phyloP scores from a whole-genome alignment of 768 basidiomycete species.

The Lentinus brumalis region DNA sequence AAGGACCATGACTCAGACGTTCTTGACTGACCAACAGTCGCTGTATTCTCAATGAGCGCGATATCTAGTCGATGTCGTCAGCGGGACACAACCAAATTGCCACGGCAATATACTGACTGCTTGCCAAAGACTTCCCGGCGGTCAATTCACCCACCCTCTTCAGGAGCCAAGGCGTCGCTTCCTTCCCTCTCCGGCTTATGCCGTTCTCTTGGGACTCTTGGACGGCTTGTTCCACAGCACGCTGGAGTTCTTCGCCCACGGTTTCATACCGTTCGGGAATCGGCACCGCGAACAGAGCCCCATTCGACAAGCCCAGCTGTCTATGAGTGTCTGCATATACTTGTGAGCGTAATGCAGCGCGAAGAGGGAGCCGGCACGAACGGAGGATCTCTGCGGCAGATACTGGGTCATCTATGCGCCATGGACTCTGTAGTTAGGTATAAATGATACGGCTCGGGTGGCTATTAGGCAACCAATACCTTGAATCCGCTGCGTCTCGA shows the following conservation, averaged over 20 bases:
- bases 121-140: constrained; percentile 68
- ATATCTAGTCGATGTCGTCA: constrained; percentile 52
- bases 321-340: constrained; percentile 58
- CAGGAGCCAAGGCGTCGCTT: constrained; percentile 94
- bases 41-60: constrained; percentile 88
- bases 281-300: constrained; percentile 84
- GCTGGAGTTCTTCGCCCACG: constrained; percentile 69
- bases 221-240: constrained; percentile 82
- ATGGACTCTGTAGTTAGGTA: constrained; percentile 62
- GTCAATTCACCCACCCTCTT: constrained; percentile 82
- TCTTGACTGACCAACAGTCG: constrained; percentile 63
- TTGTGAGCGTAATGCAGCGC: not conserved
- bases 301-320: constrained; percentile 72
- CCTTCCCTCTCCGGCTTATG: constrained; percentile 79
- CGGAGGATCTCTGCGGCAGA: constrained; percentile 77
- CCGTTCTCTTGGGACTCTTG: constrained; percentile 81
- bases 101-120: constrained; percentile 48
- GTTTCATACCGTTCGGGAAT: constrained; percentile 79
- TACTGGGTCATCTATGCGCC: constrained; percentile 63
- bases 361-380: constrained; percentile 37
- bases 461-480: constrained; percentile 38
- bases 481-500: constrained; percentile 79
- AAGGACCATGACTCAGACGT: not conserved
- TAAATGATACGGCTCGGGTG: not conserved
- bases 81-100: not conserved